Evolutionary conservation across 176 grass and related monocot genomes (phyloP).

Genomic region (Musa itinerans): DNA sequence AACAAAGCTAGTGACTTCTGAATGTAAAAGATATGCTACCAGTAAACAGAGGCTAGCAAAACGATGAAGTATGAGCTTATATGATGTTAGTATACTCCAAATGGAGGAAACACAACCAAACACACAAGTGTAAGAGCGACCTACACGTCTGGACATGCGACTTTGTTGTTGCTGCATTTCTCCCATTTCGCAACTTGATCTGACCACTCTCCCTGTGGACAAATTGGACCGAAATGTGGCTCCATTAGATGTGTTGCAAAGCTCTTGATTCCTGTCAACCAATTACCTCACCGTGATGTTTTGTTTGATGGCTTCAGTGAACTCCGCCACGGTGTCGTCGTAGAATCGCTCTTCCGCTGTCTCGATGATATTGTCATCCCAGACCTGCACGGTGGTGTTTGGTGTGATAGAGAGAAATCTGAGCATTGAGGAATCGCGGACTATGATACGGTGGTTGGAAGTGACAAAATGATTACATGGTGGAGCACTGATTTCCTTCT

Average conservation of each 20-base stretch:
- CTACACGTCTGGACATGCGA: slow-evolving; percentile 49
- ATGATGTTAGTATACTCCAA: not conserved
- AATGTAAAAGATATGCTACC: no score
- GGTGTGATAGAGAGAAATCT: not conserved
- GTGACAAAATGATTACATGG: slow-evolving; percentile 25
- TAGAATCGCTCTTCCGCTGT: slow-evolving; percentile 6
- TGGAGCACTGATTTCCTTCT: slow-evolving; percentile 53
- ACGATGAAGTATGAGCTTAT: not conserved
- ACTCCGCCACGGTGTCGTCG: not conserved
- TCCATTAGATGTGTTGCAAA: not conserved
- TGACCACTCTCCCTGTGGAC: slow-evolving; percentile 41
- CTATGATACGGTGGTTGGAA: not conserved
- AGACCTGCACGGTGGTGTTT: slow-evolving; percentile 5
- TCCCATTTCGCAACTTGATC: slow-evolving; percentile 43
- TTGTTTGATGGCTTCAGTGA: slow-evolving; percentile 5
- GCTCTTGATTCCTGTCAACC: not conserved
- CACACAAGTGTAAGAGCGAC: not conserved
- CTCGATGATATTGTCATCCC: slow-evolving; percentile 20
- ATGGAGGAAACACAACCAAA: not conserved
- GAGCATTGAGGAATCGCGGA: no score
- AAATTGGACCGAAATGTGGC: not conserved
- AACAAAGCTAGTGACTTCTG: no score
- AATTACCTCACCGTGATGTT: slow-evolving; percentile 20
- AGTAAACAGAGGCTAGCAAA: no score
- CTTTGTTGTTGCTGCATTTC: slow-evolving; percentile 30